phyloP scores from a whole-genome alignment of 2,329 filamentous ascomycete species.

The Penicillium sp. region DNA sequence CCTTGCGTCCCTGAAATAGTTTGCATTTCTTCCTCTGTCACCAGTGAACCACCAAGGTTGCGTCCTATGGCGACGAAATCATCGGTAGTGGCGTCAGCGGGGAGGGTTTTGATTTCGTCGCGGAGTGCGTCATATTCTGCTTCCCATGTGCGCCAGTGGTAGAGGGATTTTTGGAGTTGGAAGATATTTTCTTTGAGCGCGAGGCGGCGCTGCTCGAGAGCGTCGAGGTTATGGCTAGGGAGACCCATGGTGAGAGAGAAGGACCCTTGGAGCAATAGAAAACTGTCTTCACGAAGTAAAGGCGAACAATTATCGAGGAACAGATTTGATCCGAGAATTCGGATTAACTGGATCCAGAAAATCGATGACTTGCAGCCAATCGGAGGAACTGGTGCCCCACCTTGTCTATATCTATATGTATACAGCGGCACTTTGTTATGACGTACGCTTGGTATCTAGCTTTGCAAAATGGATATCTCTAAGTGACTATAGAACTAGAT shows the following conservation, averaged over 20 bases:
- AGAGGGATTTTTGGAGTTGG: conserved; percentile 72
- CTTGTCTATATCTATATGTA: neutral
- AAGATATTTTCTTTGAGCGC: conserved; percentile 73
- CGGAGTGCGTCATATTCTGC: conserved; percentile 87
- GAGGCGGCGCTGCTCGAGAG: conserved; percentile 72
- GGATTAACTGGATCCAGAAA: neutral
- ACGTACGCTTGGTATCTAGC: too few species aligned
- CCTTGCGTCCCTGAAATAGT: conserved; percentile 51
- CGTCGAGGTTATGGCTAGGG: conserved; percentile 56
- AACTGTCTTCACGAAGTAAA: neutral
- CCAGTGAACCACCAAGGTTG: conserved; percentile 47
- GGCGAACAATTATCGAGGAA: neutral
- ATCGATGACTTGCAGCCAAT: neutral
- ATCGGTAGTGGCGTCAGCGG: conserved; percentile 49
- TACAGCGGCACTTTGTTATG: too few species aligned
- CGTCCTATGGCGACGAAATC: conserved; percentile 53
- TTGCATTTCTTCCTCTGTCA: conserved; percentile 54
- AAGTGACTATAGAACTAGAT: neutral
- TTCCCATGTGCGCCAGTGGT: conserved; percentile 88
- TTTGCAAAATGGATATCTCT: too few species aligned
- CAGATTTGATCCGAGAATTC: neutral
- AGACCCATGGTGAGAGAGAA: conserved; percentile 30
- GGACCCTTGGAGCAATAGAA: neutral
- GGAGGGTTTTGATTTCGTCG: conserved; percentile 68
- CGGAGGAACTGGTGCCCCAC: neutral